A percentile compares a stretch with the other conserved stretches of the same genome.
Conservation (phyloP, 2,329 filamentous ascomycete genomes). For the Aspergillus versicolor region DNA sequence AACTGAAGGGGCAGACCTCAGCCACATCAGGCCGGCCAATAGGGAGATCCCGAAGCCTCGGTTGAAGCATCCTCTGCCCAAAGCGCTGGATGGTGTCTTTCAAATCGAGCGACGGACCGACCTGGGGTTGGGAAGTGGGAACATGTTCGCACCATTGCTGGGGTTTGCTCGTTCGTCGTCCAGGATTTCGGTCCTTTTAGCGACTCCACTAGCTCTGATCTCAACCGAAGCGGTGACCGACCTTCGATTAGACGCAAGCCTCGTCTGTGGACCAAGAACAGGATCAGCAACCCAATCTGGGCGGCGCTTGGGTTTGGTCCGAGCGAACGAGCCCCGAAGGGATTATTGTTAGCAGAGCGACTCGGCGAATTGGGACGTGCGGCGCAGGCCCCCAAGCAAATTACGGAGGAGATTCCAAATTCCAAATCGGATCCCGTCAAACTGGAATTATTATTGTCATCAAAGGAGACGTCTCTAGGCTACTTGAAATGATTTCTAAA, state of each 20-base stretch:
- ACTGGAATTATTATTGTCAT: slow-evolving; percentile 12
- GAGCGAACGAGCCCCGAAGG: not conserved
- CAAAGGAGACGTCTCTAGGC: slow-evolving; percentile 12
- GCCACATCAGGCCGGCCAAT: slow-evolving; percentile 13
- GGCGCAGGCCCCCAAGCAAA: slow-evolving; percentile 18
- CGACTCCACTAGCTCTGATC: slow-evolving; percentile 20
- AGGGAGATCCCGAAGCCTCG: not conserved
- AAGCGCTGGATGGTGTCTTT: slow-evolving; percentile 4
- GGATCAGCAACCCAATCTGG: slow-evolving; percentile 22
- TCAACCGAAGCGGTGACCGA: slow-evolving; percentile 11
- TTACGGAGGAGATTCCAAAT: slow-evolving; percentile 18
- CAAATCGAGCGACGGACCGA: not conserved
- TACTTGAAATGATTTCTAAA: slow-evolving; percentile 14
- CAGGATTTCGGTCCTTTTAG: not conserved
- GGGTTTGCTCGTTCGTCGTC: not conserved
- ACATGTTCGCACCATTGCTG: slow-evolving; percentile 14
- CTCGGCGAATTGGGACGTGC: slow-evolving; percentile 18
- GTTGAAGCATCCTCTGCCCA: slow-evolving; percentile 3
- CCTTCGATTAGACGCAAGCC: slow-evolving; percentile 18
- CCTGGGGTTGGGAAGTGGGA: slow-evolving; percentile 4
- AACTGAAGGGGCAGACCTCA: not conserved
- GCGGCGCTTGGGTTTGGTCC: slow-evolving; percentile 9
- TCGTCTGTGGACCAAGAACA: slow-evolving; percentile 12
- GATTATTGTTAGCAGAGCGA: slow-evolving; percentile 4
- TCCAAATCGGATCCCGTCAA: slow-evolving; percentile 20